Base-by-base conservation (phyloP, 2,329 filamentous ascomycete species). In the Aspergillus caelatus region DNA sequence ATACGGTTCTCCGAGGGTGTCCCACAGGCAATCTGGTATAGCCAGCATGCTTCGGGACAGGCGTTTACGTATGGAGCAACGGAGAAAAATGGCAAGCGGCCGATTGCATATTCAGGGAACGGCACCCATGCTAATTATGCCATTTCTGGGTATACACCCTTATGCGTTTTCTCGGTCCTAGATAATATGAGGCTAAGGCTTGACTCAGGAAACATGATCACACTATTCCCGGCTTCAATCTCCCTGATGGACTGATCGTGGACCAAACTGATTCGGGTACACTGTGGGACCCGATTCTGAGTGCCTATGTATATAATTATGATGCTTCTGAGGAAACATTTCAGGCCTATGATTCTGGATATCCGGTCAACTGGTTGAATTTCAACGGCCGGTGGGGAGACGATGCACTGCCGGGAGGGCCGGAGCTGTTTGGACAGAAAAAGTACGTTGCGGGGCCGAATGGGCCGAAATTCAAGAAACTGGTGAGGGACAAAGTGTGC, bases 51-150 rank as follows among this genome's bases (percentile, higher is more conserved):
- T 34, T 81, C 83, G 65, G 89, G 89, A 5, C 80, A 90, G 74
- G 88, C 88, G 1, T 90, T 90, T 73, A 82, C 79, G 2, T 91
- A 88, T 70, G 67, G 76, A 4, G 79, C 82, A 1, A 78, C 85
- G 1, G 82, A 88, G 65, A 87, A 89, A 69, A 73, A 78, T 52
- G 83, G 81, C 3, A 70, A 78, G 2, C 78, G 87, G 62, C 87
- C 88, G 1, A 76, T 89, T 34, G 78, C 80, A 28, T 91, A 88
- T 73, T 84, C 83, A 1, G 83, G 84, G 0, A 85, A 85, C 56
- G 89, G 88, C 10, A 85, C 83, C 0, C 89, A 91, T 74, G 89
- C 88, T 10, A 87, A 86, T 70, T 91, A 90, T 72, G 86, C 87
- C 21, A 85, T 83, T 8, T 57, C 75, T 14, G 88, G 80, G 79